phyloP scores from a whole-genome alignment of 2,329 filamentous ascomycete species.

The Alternaria dauci region DNA sequence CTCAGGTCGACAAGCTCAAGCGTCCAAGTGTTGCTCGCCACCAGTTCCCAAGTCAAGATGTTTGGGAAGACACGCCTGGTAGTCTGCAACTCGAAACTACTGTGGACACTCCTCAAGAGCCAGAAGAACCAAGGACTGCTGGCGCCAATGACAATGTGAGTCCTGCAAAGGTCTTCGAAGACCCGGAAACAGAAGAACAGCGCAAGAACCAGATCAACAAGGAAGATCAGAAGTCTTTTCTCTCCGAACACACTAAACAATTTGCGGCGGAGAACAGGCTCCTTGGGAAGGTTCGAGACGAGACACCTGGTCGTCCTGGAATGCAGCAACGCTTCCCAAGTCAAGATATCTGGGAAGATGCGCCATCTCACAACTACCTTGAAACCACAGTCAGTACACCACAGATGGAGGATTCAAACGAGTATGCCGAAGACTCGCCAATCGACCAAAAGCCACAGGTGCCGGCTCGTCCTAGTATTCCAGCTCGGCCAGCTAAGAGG shows the following conservation, averaged over 20 bases:
- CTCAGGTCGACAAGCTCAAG: conserved; percentile 65
- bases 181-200: conserved; percentile 60
- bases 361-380: conserved; percentile 81
- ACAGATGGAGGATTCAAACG: conserved; percentile 59
- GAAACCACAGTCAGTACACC: conserved; percentile 74
- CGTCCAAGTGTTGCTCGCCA: conserved; percentile 59
- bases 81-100: conserved; percentile 80
- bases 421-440: conserved; percentile 48
- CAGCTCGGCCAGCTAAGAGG: conserved; percentile 47
- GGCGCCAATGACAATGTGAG: conserved; percentile 49
- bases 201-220: conserved; percentile 55
- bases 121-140: conserved; percentile 56
- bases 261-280: conserved; percentile 67
- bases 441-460: conserved; percentile 40
- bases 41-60: conserved; percentile 91
- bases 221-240: conserved; percentile 54
- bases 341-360: conserved; percentile 93
- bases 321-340: conserved; percentile 82
- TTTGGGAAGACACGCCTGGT: conserved; percentile 95
- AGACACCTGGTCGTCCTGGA: conserved; percentile 58
- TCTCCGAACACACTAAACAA: conserved; percentile 56
- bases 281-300: conserved; percentile 61
- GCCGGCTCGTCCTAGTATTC: conserved; percentile 41
- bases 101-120: conserved; percentile 80
- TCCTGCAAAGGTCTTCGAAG: conserved; percentile 53